Evolutionary conservation across 768 basidiomycete species (phyloP).

Genomic region (Sporobolomyces phaffii): DNA sequence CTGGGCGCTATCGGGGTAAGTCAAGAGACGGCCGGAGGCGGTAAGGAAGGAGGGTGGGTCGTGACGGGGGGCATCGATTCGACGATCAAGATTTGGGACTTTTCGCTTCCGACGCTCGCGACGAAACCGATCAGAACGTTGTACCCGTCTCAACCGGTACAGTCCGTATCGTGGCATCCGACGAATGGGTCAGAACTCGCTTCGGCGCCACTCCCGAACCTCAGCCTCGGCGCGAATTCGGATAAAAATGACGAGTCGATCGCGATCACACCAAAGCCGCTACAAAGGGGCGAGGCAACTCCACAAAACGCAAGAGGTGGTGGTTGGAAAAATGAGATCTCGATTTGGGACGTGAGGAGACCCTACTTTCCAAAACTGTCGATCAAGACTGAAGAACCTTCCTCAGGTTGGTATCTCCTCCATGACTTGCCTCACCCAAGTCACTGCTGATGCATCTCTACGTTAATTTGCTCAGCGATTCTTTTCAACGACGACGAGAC

Average conservation of each 20-base stretch:
- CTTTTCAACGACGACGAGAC: conserved; percentile 38
- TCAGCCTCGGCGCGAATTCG: not conserved
- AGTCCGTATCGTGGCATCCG: conserved; percentile 35
- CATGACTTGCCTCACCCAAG: not conserved
- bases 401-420: not conserved
- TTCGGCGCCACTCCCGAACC: conserved; percentile 17
- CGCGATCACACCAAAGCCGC: conserved; percentile 4
- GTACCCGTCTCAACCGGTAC: conserved; percentile 25
- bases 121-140: conserved; percentile 35
- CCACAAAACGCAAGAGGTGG: too few relatives aligned
- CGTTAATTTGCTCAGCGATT: conserved; percentile 4
- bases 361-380: conserved; percentile 36
- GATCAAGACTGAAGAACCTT: conserved; percentile 33
- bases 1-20: not conserved
- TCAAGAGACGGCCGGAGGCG: conserved; percentile 18
- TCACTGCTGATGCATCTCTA: not conserved
- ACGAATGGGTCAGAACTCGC: conserved; percentile 28
- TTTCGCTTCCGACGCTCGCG: conserved; percentile 19
- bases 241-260: not conserved
- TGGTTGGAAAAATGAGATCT: conserved; percentile 38
- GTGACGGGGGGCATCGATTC: conserved; percentile 38
- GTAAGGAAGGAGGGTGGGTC: conserved; percentile 38
- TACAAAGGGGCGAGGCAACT: not conserved
- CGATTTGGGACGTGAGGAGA: conserved; percentile 35
- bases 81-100: conserved; percentile 41